Evolutionary conservation across 768 basidiomycete species (phyloP), one percentile per base, ranked within the genome.

Genomic region (Auriculariales sp.): DNA sequence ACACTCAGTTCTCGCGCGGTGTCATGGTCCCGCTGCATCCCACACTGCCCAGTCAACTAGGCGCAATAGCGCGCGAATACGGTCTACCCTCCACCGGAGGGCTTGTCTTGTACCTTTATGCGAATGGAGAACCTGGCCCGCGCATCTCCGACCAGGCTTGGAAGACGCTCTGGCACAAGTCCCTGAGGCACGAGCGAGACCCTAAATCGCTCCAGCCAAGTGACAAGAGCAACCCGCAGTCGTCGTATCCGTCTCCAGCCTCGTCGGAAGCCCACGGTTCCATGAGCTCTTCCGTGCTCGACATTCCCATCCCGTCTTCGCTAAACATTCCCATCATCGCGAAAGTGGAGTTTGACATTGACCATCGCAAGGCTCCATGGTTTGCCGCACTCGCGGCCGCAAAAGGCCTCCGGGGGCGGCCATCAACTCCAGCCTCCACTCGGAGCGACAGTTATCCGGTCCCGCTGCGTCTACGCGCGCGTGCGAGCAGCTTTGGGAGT

Each of bases 271-370:
- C 54, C 52, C 62, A 63, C 49, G 52, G 62, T 7, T 71, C 64
- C 3, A 53, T 61, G 27, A 67, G 67, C 44, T 70, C 69, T 14
- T 68, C 71, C 45, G 72, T 73, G 22, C 66, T 85, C 50, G 72
- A 79, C 48, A 71, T 87, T 9, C 80, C 83, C 33, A 62, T 64
- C 50, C 78, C 79, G 4, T 63, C 75, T 44, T 75, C 81, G 24
- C 65, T 87, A 32, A 29, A 45, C 22, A 78, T 89, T 48, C 86
- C 85, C 3, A 81, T 95, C 50, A 73, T 98, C 27, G 93, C 91
- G 46, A 93, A 93, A 63, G 79, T 98, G 11, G 92, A 97, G 62
- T 95, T 98, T 57, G 90, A 95, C 61, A 82, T 98, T 56, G 93
- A 95, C 63, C 70, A 71, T 32, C 69, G 75, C 48, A 81, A 72